Conservation (phyloP, 768 basidiomycete species). For the Russula vinacea region DNA sequence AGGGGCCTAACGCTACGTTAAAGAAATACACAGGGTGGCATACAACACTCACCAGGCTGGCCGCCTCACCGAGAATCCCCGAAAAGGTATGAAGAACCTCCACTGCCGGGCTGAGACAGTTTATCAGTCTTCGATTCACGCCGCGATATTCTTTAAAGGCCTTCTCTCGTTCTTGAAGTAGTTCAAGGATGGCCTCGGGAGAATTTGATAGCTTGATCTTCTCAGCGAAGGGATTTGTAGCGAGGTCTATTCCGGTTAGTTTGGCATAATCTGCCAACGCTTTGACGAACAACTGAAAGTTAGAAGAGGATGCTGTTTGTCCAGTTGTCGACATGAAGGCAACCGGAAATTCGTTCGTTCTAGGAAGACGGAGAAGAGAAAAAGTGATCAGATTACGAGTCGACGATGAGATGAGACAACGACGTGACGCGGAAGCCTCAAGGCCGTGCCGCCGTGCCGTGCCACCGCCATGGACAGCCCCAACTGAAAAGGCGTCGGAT, state of each 20-base stretch:
- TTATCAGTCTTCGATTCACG: background rate
- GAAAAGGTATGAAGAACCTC: background rate
- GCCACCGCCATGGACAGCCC: no score
- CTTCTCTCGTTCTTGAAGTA: background rate
- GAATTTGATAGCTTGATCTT: background rate
- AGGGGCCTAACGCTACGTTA: no score
- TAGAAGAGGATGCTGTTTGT: background rate
- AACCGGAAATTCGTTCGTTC: no score
- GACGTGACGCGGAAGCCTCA: no score
- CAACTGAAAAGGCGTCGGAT: no score
- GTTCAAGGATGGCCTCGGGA: background rate
- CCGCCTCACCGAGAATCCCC: background rate
- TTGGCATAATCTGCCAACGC: background rate
- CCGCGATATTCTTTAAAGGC: background rate
- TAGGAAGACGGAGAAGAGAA: no score
- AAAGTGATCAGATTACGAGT: no score
- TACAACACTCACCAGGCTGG: background rate
- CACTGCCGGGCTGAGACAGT: background rate
- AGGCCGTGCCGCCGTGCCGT: no score
- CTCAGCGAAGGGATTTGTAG: background rate
- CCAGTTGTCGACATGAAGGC: no score
- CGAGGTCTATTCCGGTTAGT: background rate
- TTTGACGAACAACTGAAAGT: background rate
- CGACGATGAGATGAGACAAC: no score
- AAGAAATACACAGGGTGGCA: no score